Conservation (phyloP, 2,329 filamentous ascomycete genomes). For the Purpureocillium lavendulum region DNA sequence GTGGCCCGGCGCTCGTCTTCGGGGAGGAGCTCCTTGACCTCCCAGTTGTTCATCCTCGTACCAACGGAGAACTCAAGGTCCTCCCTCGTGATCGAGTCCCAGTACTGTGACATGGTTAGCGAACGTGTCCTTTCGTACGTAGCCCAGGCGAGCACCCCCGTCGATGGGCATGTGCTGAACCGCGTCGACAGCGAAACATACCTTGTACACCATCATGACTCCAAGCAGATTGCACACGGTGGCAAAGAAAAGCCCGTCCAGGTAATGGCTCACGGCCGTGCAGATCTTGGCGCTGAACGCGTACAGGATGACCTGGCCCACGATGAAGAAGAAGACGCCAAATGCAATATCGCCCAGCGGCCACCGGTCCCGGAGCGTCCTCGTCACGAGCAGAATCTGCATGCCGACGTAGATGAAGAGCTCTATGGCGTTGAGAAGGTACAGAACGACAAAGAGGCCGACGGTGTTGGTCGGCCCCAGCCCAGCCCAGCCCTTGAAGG, state of each 20-base stretch:
- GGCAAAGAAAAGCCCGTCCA: slow-evolving; percentile 90
- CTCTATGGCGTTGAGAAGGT: slow-evolving; percentile 82
- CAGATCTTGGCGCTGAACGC: slow-evolving; percentile 83
- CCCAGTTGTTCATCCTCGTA: slow-evolving; percentile 94
- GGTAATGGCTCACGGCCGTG: slow-evolving; percentile 75
- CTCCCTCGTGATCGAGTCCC: slow-evolving; percentile 98
- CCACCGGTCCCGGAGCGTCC: slow-evolving; percentile 92
- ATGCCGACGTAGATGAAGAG: slow-evolving; percentile 78
- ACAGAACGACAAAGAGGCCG: slow-evolving; percentile 84
- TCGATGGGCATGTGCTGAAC: no score
- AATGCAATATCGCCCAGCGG: slow-evolving; percentile 87
- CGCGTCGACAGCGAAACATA: no score
- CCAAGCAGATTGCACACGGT: slow-evolving; percentile 88
- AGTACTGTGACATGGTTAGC: slow-evolving; percentile 58
- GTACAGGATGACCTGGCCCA: slow-evolving; percentile 89
- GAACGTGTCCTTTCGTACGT: no score
- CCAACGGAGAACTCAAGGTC: slow-evolving; percentile 98
- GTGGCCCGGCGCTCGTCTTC: slow-evolving; percentile 73
- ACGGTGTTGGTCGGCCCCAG: slow-evolving; percentile 78
- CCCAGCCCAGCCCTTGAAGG: slow-evolving; percentile 87
- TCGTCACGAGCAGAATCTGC: slow-evolving; percentile 80
- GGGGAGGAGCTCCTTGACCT: slow-evolving; percentile 83
- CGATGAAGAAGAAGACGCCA: slow-evolving; percentile 82
- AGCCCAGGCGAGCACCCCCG: no score
- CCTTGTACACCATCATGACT: slow-evolving; percentile 99